phyloP scores from a whole-genome alignment of 371 early-diverging fungal species.

The Actinomortierella ambigua region DNA sequence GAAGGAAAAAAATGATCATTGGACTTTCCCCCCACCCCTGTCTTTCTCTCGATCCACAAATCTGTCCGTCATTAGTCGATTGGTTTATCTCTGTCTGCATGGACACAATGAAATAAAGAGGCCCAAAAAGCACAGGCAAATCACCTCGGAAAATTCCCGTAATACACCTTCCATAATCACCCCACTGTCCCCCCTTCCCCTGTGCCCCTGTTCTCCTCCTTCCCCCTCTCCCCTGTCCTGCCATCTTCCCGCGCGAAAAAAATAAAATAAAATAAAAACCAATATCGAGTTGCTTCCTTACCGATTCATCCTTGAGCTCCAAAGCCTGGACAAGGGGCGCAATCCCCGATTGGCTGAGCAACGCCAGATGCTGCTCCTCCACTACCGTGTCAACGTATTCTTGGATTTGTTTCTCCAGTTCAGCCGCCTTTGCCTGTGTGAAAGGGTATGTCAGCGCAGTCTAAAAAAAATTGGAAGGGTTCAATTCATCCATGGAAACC shows the following conservation, averaged over 20 bases:
- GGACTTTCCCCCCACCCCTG: too few relatives aligned
- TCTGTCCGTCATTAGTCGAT: too few relatives aligned
- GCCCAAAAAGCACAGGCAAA: too few relatives aligned
- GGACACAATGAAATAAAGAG: too few relatives aligned
- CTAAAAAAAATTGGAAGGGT: slow-evolving; percentile 27
- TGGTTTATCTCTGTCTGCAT: too few relatives aligned
- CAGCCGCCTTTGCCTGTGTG: slow-evolving; percentile 49
- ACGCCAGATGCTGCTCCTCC: slow-evolving; percentile 51
- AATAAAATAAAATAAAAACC: background rate
- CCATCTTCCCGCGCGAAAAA: background rate
- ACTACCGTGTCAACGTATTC: slow-evolving; percentile 55
- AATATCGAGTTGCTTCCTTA: slow-evolving; percentile 5
- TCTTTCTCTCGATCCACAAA: too few relatives aligned
- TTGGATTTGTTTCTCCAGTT: slow-evolving; percentile 56
- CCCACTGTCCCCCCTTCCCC: too few relatives aligned
- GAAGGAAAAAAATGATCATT: too few relatives aligned
- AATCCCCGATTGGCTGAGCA: slow-evolving; percentile 52
- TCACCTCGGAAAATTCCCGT: too few relatives aligned
- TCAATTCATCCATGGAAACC: background rate
- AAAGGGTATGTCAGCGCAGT: slow-evolving; percentile 56
- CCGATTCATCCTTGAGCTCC: slow-evolving; percentile 48
- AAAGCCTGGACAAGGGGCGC: slow-evolving; percentile 47
- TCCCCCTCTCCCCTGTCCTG: too few relatives aligned
- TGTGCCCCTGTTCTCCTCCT: too few relatives aligned
- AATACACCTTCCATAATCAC: too few relatives aligned